Percentiles rank a stretch among this genome's conserved stretches.
Evolutionary conservation across 768 basidiomycete species (phyloP).

Genomic region (Trametes cubensis): DNA sequence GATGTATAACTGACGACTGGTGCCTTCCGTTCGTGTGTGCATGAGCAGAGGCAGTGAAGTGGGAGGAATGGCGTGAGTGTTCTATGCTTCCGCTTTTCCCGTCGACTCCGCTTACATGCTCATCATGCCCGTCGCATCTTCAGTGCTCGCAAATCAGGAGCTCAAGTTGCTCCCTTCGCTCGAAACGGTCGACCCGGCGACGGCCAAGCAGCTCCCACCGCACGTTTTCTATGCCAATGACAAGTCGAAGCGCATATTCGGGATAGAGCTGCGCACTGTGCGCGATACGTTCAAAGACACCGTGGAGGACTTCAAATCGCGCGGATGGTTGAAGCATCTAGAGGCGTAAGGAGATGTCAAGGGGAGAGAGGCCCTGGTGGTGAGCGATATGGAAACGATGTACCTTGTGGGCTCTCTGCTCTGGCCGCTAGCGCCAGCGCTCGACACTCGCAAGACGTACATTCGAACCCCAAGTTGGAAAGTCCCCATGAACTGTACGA

Average conservation of each 20-base stretch:
- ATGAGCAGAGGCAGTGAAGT: neutral
- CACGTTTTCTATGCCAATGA: slow-evolving; percentile 3
- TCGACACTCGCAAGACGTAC: neutral
- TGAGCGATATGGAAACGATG: too few relatives aligned
- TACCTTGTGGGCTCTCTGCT: too few relatives aligned
- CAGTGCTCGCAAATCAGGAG: neutral
- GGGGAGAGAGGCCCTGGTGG: too few relatives aligned
- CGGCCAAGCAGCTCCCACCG: neutral
- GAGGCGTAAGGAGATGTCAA: neutral
- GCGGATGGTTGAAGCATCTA: slow-evolving; percentile 26
- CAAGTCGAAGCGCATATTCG: slow-evolving; percentile 36
- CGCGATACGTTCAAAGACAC: slow-evolving; percentile 26
- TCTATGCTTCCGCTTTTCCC: neutral
- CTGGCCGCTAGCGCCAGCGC: too few relatives aligned
- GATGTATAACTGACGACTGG: neutral
- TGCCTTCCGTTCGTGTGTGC: neutral
- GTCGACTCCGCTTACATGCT: neutral
- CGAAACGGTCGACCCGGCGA: neutral
- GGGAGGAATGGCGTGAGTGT: slow-evolving; percentile 7
- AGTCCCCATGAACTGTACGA: too few relatives aligned
- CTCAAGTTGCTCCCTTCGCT: neutral
- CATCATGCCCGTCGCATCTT: neutral
- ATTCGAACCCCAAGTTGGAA: too few relatives aligned
- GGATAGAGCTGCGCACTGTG: slow-evolving; percentile 23
- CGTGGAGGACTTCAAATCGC: slow-evolving; percentile 26